A percentile compares a stretch with the other conserved stretches of the same genome.
These are phyloP conservation scores for Tulasnella sp. DNA, from an alignment of 768 basidiomycete species.

Conservation along the genomic window DNA sequence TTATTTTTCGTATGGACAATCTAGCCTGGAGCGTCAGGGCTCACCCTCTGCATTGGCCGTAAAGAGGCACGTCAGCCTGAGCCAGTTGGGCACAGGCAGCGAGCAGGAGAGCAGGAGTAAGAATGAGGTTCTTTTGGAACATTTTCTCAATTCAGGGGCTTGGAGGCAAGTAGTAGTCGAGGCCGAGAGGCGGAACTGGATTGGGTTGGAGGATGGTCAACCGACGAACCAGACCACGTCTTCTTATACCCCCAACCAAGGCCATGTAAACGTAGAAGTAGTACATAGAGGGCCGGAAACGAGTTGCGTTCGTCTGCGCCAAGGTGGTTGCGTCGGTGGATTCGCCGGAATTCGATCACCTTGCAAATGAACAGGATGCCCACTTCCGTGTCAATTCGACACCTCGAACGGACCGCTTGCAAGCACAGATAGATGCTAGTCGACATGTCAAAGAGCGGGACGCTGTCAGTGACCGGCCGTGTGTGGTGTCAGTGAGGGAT, in stretches of 20 bases:
- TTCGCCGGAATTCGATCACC: background rate
- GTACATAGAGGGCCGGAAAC: background rate
- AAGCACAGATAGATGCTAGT: background rate
- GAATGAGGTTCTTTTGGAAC: background rate
- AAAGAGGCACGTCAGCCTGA: background rate
- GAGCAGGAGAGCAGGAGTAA: background rate
- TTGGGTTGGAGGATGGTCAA: background rate
- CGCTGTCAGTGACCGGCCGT: background rate
- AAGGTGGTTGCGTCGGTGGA: background rate
- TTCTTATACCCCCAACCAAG: background rate
- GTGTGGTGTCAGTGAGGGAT: background rate
- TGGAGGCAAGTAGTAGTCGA: no score
- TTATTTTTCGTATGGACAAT: background rate
- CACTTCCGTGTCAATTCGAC: background rate
- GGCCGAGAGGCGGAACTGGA: background rate
- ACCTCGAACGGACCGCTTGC: background rate
- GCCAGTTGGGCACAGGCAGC: background rate
- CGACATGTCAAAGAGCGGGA: background rate
- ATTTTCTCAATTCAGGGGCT: background rate
- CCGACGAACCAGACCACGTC: background rate
- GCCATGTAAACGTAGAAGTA: background rate
- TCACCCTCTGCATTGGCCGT: background rate
- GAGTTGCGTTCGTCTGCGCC: background rate
- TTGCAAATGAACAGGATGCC: background rate
- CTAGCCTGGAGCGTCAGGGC: background rate